These are phyloP conservation scores for Colletotrichum sp. DNA, from an alignment of 2,329 filamentous ascomycete species.

Conservation along the genomic window DNA sequence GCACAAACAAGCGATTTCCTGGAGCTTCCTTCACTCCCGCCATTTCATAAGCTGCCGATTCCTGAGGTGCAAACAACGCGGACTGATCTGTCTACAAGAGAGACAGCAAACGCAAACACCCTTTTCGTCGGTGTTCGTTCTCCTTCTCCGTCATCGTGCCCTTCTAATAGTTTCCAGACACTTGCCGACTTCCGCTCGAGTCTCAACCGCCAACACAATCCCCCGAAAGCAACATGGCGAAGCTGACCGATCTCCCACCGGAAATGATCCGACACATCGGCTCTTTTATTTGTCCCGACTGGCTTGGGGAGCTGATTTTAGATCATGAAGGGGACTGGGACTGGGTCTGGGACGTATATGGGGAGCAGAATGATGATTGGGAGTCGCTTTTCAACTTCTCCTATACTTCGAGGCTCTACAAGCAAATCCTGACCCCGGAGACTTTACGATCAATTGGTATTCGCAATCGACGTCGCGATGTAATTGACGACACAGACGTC, in stretches of 20 bases:
- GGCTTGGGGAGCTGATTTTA: background rate
- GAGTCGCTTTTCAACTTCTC: no score
- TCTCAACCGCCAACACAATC: background rate
- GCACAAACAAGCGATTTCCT: background rate
- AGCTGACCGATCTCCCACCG: background rate
- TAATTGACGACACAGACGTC: no score
- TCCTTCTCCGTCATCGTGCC: background rate
- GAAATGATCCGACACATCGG: background rate
- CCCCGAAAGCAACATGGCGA: background rate
- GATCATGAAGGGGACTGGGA: background rate
- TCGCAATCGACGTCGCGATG: no score
- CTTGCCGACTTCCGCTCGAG: background rate
- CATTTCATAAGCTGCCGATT: background rate
- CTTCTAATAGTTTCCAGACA: background rate
- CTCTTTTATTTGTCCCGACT: background rate
- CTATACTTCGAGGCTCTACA: no score
- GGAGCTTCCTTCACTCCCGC: background rate
- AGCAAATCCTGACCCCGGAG: no score
- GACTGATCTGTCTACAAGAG: accelerated
- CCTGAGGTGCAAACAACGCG: accelerated
- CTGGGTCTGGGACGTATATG: background rate
- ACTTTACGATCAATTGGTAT: no score
- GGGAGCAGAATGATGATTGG: no score
- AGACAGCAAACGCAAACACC: background rate
- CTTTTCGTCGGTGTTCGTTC: background rate